Base-by-base conservation (phyloP, 1,284 basidiomycete genomes). In the Malassezia furfur region DNA sequence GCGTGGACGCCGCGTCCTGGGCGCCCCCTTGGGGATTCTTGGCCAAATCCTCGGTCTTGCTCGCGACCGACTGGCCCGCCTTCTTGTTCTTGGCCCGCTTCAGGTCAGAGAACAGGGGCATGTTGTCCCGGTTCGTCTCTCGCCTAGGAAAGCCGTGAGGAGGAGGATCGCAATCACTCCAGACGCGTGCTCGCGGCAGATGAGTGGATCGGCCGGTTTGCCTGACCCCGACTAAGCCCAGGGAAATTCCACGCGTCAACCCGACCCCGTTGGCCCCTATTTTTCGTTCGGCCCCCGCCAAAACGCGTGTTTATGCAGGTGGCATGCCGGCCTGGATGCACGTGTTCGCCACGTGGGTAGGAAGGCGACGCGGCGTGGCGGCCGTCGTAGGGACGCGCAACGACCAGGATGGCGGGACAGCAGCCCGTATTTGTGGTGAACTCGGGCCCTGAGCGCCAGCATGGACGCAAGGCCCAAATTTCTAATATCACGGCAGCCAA, bases 401-500 rank as follows among this genome's bases (percentile, higher is more conserved):
- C 14, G 5, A 22, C 45, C 11, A 19, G 17, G 30, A 72, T 72
- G 70, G 64, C 71, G 19, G 70, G 63, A 43, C 70, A 72, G 51
- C 71, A 72, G 56, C 69, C 66, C 19, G 70, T 74, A 41, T 74
- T 74, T 58, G 70, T 74, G 36, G 68, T 70, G 50, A 62, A 96
- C 81, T 84, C 90, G 57, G 88, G 86, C 65, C 90, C 91, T 37
- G 89, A 94, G 78, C 82, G 91, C 75, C 88, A 91, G 77, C 85
- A 85, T 46, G 91, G 91, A 52, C 82, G 91, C 68, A 96, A 96
- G 79, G 91, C 93, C 3, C 91, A 96, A 79, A 85, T 89, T 55
- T 91, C 89, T 54, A 96, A 98, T 77, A 96, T 96, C 78, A 90
- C 87, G 2, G 91, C 93, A 15, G 91, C 91, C 43, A 98, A 98